Evolutionary conservation across 768 basidiomycete genomes (phyloP), one percentile per base, ranked within the genome.

Genomic region (Lanmaoa rubissima): DNA sequence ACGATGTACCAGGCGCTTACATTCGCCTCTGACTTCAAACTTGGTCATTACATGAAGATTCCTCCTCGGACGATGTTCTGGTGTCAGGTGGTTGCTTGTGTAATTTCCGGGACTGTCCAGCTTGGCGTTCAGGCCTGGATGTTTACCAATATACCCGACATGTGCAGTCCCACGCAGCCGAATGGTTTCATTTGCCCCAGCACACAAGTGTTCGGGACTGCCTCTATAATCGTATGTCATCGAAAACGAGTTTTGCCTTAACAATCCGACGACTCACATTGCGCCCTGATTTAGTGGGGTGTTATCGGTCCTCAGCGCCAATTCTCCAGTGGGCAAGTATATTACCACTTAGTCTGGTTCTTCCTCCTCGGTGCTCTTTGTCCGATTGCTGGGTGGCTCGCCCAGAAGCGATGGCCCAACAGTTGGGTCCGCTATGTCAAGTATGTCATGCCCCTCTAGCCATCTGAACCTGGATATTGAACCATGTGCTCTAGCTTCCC

Each of bases 261-360:
- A 5, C 34, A 31, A n/a, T 21, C 17, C 7, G 35, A 47, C 21
- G 4, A 26, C 48, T 58, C 19, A 61, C 24, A 14, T 35, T 38
- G 10, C 9, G 5, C 10, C 9, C 0, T 31, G 4, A 40, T 39
- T 19, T 35, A 68, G 67, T 90, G 85, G 85, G 88, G 92, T 64
- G 88, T 90, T 52, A 90, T 93, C 55, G 90, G 91, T 10, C 92
- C 91, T 31, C 77, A 76, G n/a, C 78, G 85, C 11, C 85, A 85
- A 64, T 92, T 88, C 78, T 88, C 83, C 4, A 59, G 73, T 21
- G 89, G 89, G 19, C 82, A 85, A 65, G 73, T 86, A 28, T 88
- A 87, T 72, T 78, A 84, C 60, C 72, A 68, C 57, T 76, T 92
- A 34, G 66, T 83, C 19, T 85, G 85, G 74, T 93, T 91, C 77